Conservation (phyloP, 2,329 filamentous ascomycete species). For the Neopestalotiopsis sp. region DNA sequence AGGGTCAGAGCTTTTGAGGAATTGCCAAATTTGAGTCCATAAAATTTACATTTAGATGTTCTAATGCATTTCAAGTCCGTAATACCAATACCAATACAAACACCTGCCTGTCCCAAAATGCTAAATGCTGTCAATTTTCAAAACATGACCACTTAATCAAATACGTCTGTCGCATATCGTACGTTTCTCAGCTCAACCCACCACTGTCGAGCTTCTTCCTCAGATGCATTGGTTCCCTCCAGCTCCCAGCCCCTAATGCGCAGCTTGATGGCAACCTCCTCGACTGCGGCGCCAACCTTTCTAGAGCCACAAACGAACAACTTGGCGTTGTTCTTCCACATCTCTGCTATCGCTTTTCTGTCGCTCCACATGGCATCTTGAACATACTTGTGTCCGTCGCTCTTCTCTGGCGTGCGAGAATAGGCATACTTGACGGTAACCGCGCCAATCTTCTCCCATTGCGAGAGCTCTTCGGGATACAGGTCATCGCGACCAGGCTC, state of each 20-base stretch:
- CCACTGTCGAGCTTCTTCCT: constrained; percentile 29
- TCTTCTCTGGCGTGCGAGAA: constrained; percentile 41
- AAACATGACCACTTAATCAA: constrained; percentile 26
- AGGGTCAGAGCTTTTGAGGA: too few species aligned
- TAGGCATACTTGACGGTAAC: constrained; percentile 58
- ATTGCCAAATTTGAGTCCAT: too few species aligned
- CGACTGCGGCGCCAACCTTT: constrained; percentile 40
- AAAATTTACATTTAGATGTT: neutral
- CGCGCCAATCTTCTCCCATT: constrained; percentile 54
- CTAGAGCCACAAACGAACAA: constrained; percentile 62
- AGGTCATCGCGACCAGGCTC: constrained; percentile 48
- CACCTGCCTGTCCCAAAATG: neutral
- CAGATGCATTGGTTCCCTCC: constrained; percentile 19
- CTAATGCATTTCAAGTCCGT: neutral
- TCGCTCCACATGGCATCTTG: constrained; percentile 32
- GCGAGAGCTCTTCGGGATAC: constrained; percentile 46
- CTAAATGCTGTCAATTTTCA: neutral
- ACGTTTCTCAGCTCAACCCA: constrained; percentile 31
- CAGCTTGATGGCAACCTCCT: constrained; percentile 38
- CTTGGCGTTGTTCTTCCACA: constrained; percentile 40
- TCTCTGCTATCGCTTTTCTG: constrained; percentile 21
- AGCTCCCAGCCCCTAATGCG: constrained; percentile 26
- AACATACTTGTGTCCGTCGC: constrained; percentile 40
- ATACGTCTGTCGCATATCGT: constrained; percentile 44
- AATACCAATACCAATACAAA: neutral